A percentile compares a stretch with the other conserved stretches of the same genome.
Evolutionary conservation across 2,329 filamentous ascomycete genomes (phyloP).

Genomic region (Triangularia verruculosa): DNA sequence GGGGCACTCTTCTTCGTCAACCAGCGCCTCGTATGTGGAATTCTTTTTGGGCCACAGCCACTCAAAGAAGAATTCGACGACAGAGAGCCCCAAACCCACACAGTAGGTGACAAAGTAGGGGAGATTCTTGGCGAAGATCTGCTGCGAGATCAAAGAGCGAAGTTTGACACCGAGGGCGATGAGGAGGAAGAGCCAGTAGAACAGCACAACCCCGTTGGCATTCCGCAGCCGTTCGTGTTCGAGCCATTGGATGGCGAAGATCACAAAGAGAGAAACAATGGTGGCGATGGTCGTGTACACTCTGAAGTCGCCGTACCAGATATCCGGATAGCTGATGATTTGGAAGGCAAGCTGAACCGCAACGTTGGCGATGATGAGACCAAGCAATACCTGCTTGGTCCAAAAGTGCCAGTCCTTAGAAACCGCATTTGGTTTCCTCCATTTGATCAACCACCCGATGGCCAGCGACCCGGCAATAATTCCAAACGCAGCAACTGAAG

Average conservation of each 20-base stretch:
- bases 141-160: constrained; percentile 77
- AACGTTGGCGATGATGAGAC: constrained; percentile 64
- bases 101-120: constrained; percentile 78
- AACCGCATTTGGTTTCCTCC: constrained; percentile 62
- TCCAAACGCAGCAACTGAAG: constrained; percentile 73
- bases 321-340: constrained; percentile 62
- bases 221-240: constrained; percentile 81
- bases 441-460: constrained; percentile 74
- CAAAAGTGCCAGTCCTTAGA: constrained; percentile 91
- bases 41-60: constrained; percentile 81
- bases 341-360: constrained; percentile 73
- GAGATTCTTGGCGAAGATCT: constrained; percentile 62
- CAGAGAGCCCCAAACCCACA: constrained; percentile 66
- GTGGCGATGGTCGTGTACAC: constrained; percentile 78
- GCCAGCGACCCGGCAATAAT: constrained; percentile 74
- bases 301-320: constrained; percentile 79
- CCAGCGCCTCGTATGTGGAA: constrained; percentile 56
- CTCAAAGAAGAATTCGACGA: constrained; percentile 72
- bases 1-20: constrained; percentile 63
- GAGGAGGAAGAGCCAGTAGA: constrained; percentile 88
- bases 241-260: constrained; percentile 79
- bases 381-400: constrained; percentile 74
- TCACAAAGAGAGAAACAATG: constrained; percentile 67
- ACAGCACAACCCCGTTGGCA: constrained; percentile 81
- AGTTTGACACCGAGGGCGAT: constrained; percentile 79